phyloP scores from a whole-genome alignment of 2,329 filamentous ascomycete genomes.

The Fusarium devonianum region DNA sequence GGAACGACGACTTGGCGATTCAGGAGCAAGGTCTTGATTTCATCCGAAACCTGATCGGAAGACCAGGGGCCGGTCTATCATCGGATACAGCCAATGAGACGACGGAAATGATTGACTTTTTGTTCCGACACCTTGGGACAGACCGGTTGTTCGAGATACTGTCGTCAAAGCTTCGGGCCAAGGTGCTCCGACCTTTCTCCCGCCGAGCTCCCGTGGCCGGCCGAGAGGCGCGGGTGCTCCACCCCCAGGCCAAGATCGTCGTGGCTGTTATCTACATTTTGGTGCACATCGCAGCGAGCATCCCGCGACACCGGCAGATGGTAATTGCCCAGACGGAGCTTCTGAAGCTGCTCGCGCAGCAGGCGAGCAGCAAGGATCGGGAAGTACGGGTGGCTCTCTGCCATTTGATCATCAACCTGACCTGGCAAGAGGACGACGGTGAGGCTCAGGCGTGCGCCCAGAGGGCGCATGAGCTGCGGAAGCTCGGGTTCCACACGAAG shows the following conservation, averaged over 20 bases:
- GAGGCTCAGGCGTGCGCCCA: conserved; percentile 71
- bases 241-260: conserved; percentile 74
- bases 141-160: conserved; percentile 83
- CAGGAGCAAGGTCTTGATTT: conserved; percentile 93
- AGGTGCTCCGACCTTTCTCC: conserved; percentile 61
- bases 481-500: conserved; percentile 73
- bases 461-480: conserved; percentile 72
- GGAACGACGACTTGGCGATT: conserved; percentile 81
- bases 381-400: conserved; percentile 81
- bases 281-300: conserved; percentile 85
- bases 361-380: conserved; percentile 75
- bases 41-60: conserved; percentile 85
- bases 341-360: conserved; percentile 73
- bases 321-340: conserved; percentile 80
- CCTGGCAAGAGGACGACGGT: conserved; percentile 77
- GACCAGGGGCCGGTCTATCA: conserved; percentile 57
- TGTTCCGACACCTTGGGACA: conserved; percentile 79
- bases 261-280: conserved; percentile 81
- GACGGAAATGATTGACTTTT: conserved; percentile 81
- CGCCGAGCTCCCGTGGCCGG: conserved; percentile 48
- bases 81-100: conserved; percentile 60
- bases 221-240: conserved; percentile 58
- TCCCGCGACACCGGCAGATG: conserved; percentile 77
- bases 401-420: conserved; percentile 85
- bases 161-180: conserved; percentile 75